A percentile compares a stretch with the other conserved stretches of the same genome.
Evolutionary conservation across 306 rosid species (phyloP).

Genomic region (Castanea sativa): DNA sequence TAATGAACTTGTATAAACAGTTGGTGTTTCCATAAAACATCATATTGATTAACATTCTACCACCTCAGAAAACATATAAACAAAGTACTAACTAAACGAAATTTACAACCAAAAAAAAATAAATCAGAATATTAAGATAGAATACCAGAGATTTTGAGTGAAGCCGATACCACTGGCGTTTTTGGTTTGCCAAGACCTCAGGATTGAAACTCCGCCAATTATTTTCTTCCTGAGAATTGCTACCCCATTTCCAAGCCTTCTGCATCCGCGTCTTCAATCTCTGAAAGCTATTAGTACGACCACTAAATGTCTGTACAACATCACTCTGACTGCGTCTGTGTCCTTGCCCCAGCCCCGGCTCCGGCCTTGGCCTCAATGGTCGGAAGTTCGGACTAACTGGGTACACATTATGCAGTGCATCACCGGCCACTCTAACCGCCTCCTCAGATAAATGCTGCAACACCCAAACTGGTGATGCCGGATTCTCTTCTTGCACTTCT

Average conservation of each 20-base stretch:
- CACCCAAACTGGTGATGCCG: slow-evolving; percentile 42
- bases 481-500: slow-evolving; percentile 45
- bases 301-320: slow-evolving; percentile 27
- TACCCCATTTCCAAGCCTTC: slow-evolving; percentile 73
- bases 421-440: slow-evolving; percentile 66
- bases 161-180: slow-evolving; percentile 96
- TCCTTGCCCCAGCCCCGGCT: slow-evolving; percentile 24
- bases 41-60: not conserved
- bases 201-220: slow-evolving; percentile 51
- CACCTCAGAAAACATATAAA: not conserved
- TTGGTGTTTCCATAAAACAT: not conserved
- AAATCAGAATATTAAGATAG: slow-evolving; percentile 1
- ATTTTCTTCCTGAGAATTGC: slow-evolving; percentile 37
- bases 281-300: slow-evolving; percentile 58
- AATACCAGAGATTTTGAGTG: slow-evolving; percentile 81
- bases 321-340: slow-evolving; percentile 77
- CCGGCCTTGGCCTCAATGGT: slow-evolving; percentile 25
- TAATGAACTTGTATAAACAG: not conserved
- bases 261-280: slow-evolving; percentile 63
- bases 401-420: slow-evolving; percentile 47
- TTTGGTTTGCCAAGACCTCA: slow-evolving; percentile 87
- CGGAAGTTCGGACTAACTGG: slow-evolving; percentile 31
- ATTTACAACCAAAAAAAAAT: slow-evolving; percentile 1
- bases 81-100: slow-evolving; percentile 10
- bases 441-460: slow-evolving; percentile 70